phyloP scores from a whole-genome alignment of 331 rosid genomes.

The Rhamnella rubrinervis region DNA sequence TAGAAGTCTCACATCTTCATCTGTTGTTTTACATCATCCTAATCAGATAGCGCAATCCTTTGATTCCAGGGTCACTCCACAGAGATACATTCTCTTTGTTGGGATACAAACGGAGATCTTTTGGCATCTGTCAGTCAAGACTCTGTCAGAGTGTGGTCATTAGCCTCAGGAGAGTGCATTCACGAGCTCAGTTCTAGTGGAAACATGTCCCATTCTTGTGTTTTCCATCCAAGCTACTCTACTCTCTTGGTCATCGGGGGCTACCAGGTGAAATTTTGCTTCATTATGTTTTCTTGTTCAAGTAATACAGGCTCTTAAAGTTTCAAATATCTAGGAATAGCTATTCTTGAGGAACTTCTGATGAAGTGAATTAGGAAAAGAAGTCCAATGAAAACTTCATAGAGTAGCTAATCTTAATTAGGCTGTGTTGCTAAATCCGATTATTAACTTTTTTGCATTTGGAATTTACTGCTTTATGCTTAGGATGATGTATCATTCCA shows the following conservation, averaged over 20 bases:
- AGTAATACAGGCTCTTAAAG: no score
- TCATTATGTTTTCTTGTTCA: neutral
- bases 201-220: constrained; percentile 69
- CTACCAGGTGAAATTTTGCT: constrained; percentile 64
- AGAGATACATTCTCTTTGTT: constrained; percentile 68
- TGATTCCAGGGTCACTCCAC: constrained; percentile 66
- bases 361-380: no score
- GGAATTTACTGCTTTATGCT: no score
- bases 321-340: no score
- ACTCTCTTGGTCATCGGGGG: constrained; percentile 89
- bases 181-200: constrained; percentile 79
- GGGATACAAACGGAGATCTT: constrained; percentile 85
- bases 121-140: constrained; percentile 89
- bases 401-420: no score
- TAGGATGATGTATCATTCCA: no score
- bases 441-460: no score
- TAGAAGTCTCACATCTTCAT: neutral
- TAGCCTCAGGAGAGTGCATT: constrained; percentile 72
- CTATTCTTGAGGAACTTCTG: no score
- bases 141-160: constrained; percentile 82
- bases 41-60: constrained; percentile 24
- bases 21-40: neutral
- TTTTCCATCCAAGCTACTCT: constrained; percentile 87
- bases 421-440: no score
- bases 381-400: no score